phyloP scores from a whole-genome alignment of 331 rosid species.

The Quercus tomentella region DNA sequence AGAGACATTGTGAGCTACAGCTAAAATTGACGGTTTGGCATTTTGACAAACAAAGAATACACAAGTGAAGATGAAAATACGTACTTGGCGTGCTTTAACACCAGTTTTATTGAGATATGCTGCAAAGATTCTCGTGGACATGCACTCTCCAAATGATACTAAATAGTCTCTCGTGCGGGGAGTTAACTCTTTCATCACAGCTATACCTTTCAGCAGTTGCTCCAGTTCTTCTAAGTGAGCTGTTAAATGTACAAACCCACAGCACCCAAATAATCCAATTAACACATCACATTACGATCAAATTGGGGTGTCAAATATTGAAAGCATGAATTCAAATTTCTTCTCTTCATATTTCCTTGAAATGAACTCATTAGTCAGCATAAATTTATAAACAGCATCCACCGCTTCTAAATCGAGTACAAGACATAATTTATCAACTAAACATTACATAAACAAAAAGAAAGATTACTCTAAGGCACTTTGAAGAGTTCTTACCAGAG shows the following conservation, averaged over 20 bases:
- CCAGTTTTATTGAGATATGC: slow-evolving; percentile 70
- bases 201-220: slow-evolving; percentile 89
- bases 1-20: neutral
- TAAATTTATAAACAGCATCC: no score
- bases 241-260: slow-evolving; percentile 16
- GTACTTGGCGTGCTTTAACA: slow-evolving; percentile 73
- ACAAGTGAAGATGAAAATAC: slow-evolving; percentile 18
- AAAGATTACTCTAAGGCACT: neutral
- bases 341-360: no score
- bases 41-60: neutral
- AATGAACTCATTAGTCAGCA: no score
- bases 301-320: neutral
- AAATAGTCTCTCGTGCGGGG: slow-evolving; percentile 80
- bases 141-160: slow-evolving; percentile 97
- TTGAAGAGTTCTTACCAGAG: neutral
- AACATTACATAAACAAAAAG: neutral
- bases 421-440: no score
- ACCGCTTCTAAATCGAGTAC: no score
- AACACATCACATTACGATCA: neutral
- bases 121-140: slow-evolving; percentile 93
- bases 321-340: no score
- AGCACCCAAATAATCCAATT: neutral
- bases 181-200: slow-evolving; percentile 95
- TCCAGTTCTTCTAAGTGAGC: slow-evolving; percentile 81
- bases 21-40: neutral